These are phyloP conservation scores for Sonneratia alba DNA, from an alignment of 345 rosid genomes.

Conservation along the genomic window DNA sequence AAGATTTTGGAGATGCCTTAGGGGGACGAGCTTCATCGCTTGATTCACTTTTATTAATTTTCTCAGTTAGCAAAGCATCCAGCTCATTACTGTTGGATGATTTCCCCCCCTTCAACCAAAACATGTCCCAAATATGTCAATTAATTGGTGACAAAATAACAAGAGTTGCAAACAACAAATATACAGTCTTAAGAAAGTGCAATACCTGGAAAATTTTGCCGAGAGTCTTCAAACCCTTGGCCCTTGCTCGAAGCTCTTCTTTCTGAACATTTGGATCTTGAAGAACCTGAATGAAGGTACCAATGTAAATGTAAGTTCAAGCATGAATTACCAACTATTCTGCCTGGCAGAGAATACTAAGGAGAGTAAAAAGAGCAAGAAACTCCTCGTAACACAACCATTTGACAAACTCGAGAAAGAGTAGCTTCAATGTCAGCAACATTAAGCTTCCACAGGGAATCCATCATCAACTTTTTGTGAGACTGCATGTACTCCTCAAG, in stretches of 20 bases:
- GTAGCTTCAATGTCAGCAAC: conserved; percentile 97
- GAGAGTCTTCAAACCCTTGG: conserved; percentile 90
- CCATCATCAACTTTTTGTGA: conserved; percentile 86
- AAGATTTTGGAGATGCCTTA: conserved; percentile 36
- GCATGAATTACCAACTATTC: too few species aligned
- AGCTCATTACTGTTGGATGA: conserved; percentile 50
- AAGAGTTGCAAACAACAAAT: background rate
- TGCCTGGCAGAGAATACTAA: too few species aligned
- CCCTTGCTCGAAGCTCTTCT: conserved; percentile 88
- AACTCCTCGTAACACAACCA: conserved; percentile 41
- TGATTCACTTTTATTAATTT: conserved; percentile 45
- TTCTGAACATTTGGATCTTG: conserved; percentile 74
- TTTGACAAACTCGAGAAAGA: conserved; percentile 91
- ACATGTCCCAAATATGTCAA: conserved; percentile 4
- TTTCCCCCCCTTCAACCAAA: conserved; percentile 46
- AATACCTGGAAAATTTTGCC: conserved; percentile 93
- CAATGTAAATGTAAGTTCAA: conserved; percentile 7
- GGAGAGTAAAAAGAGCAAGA: conserved; percentile 5
- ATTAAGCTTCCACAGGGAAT: conserved; percentile 96
- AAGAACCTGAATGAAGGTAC: conserved; percentile 58
- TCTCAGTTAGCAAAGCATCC: conserved; percentile 32
- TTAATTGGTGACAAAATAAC: background rate
- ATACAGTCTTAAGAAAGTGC: background rate
- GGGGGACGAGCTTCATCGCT: conserved; percentile 27
- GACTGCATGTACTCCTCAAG: conserved; percentile 83